Conservation (phyloP, 805 yeast species). For the Blastobotrys terrestris region DNA sequence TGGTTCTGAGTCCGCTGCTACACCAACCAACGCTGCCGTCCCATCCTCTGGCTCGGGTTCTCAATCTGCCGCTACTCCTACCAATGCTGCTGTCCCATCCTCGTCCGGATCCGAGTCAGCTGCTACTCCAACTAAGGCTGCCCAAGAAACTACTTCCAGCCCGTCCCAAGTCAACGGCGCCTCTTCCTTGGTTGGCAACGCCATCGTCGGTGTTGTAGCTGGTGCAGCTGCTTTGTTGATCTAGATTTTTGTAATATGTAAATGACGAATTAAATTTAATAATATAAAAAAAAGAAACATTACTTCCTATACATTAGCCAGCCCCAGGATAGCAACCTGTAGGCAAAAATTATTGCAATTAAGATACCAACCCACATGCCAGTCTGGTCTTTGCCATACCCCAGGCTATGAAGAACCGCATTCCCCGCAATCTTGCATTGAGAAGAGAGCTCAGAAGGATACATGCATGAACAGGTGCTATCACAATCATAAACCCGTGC, state of each 20-base stretch:
- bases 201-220: not conserved
- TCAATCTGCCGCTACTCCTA: not conserved
- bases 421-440: constrained; percentile 33
- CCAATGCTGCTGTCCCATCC: not conserved
- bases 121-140: not conserved
- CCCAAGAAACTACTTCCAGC: not conserved
- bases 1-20: not conserved
- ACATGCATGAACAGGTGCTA: constrained; percentile 34
- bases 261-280: not conserved
- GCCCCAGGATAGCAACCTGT: constrained; percentile 29
- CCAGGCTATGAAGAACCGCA: constrained; percentile 32
- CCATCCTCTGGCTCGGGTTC: not conserved
- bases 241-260: not conserved
- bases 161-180: not conserved
- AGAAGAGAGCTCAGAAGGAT: constrained; percentile 24
- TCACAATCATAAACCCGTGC: constrained; percentile 30
- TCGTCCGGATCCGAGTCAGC: not conserved
- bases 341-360: constrained; percentile 29
- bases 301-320: constrained; percentile 8
- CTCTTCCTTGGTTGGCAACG: not conserved
- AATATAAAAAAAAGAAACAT: no score
- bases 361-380: constrained; percentile 35
- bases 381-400: constrained; percentile 28
- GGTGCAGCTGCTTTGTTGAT: not conserved
- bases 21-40: not conserved